Base-by-base conservation (phyloP, 1,284 basidiomycete species). In the Rhodotorula mucilaginosa region DNA sequence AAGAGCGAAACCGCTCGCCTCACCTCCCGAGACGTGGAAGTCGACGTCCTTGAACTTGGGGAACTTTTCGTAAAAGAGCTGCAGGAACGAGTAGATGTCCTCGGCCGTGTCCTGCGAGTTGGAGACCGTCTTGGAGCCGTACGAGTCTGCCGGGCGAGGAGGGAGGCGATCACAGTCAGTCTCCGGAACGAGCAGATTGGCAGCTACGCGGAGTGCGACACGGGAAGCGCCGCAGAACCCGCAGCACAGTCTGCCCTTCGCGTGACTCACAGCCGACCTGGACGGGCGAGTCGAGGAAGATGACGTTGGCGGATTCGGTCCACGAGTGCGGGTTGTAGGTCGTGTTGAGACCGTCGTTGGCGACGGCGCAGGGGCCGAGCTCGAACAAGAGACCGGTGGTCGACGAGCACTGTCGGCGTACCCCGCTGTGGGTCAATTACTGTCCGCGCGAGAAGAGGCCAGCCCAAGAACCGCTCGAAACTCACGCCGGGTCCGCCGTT, bases 271-370 rank as follows among this genome's bases (percentile, higher is more conserved):
- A 62, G 61, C 61, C 61, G 61, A 62, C 61, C 61, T 62, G 61
- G 49, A 62, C 61, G 48, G 93, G 93, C 79, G 95, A 90, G 82
- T 94, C 92, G 64, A 93, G 86, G 87, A 93, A 94, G 79, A 88
- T 84, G 52, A 82, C 80, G 71, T 82, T 83, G 39, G 82, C 81
- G 62, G 83, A 80, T 61, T 80, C 84, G 79, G 89, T 94, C 92
- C 92, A 94, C 70, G 87, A 87, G 83, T 89, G 81, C 29, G 87
- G 85, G 82, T 97, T 96, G 79, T 82, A 81, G 13, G 87, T 89
- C 34, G 89, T 90, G 78, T 86, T 86, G 65, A 83, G 83, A 52
- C 91, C 91, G 5, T 88, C 84, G 68, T 93, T 82, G 15, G 83
- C 81, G 75, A 96, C 85, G 48, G 83, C 83, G 83, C 93, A 96